phyloP scores from a whole-genome alignment of 2,329 filamentous ascomycete genomes.

The Phaeosphaeria sp. region DNA sequence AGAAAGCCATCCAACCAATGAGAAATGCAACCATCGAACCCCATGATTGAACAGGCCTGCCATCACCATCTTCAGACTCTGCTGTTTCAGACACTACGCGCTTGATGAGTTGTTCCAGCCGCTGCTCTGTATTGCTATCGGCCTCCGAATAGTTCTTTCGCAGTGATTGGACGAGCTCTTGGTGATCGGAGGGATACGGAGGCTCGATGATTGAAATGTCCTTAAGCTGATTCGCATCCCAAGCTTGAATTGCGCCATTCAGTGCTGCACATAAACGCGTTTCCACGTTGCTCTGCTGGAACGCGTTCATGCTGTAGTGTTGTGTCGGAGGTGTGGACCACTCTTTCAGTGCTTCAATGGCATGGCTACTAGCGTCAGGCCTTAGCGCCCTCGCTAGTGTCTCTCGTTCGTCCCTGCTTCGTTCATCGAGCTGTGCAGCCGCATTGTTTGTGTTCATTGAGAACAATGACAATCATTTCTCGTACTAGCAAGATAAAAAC shows the following conservation, averaged over 20 bases:
- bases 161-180: constrained; percentile 36
- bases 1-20: constrained; percentile 79
- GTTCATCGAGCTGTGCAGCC: no score
- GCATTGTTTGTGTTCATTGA: neutral
- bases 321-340: constrained; percentile 14
- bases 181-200: constrained; percentile 32
- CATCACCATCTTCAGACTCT: constrained; percentile 66
- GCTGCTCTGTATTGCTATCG: constrained; percentile 23
- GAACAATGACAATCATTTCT: neutral
- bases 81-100: constrained; percentile 49
- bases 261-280: constrained; percentile 34
- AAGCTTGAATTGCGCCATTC: constrained; percentile 32
- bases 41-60: constrained; percentile 66
- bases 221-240: constrained; percentile 29
- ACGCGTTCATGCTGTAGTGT: constrained; percentile 26
- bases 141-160: constrained; percentile 29
- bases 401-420: constrained; percentile 2
- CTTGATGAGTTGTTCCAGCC: constrained; percentile 33
- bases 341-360: constrained; percentile 7
- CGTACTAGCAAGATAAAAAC: neutral
- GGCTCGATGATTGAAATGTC: constrained; percentile 41
- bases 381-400: constrained; percentile 12
- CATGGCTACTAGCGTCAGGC: constrained; percentile 11
- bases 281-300: constrained; percentile 31
- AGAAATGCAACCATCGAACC: constrained; percentile 79